Conservation (phyloP, 306 rosid genomes). For the Pterocarpus macrocarpus region DNA sequence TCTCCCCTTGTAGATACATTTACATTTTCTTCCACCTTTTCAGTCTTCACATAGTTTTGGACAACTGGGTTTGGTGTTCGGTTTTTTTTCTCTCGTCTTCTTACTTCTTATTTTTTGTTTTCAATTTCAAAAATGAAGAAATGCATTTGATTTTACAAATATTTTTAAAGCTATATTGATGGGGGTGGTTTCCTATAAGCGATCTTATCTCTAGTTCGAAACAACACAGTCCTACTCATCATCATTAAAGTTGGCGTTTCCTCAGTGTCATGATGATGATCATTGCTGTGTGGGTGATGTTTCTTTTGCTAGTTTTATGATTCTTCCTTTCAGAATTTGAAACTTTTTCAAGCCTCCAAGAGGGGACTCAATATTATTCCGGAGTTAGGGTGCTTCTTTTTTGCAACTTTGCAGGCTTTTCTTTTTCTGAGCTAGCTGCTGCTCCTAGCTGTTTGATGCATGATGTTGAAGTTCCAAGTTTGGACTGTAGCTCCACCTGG, state of each 20-base stretch:
- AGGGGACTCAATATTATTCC: slow-evolving; percentile 33
- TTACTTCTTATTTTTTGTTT: background rate
- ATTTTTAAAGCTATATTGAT: background rate
- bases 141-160: slow-evolving; percentile 34
- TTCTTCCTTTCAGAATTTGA: slow-evolving; percentile 55
- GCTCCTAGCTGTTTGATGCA: slow-evolving; percentile 54
- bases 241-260: slow-evolving; percentile 52
- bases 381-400: slow-evolving; percentile 60
- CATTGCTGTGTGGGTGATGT: slow-evolving; percentile 17
- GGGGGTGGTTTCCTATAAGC: too few relatives aligned
- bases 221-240: slow-evolving; percentile 3
- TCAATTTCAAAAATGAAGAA: slow-evolving; percentile 12
- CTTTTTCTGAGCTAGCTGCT: slow-evolving; percentile 22
- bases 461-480: slow-evolving; percentile 70
- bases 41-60: background rate
- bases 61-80: background rate
- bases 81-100: background rate
- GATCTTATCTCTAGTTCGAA: background rate
- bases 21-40: background rate
- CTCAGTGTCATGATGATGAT: slow-evolving; percentile 41
- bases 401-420: slow-evolving; percentile 64
- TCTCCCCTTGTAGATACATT: background rate
- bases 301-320: slow-evolving; percentile 52
- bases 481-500: slow-evolving; percentile 56
- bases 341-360: slow-evolving; percentile 42